Conservation (phyloP, 73 alveolate species). For the Symbiodinium natans region DNA sequence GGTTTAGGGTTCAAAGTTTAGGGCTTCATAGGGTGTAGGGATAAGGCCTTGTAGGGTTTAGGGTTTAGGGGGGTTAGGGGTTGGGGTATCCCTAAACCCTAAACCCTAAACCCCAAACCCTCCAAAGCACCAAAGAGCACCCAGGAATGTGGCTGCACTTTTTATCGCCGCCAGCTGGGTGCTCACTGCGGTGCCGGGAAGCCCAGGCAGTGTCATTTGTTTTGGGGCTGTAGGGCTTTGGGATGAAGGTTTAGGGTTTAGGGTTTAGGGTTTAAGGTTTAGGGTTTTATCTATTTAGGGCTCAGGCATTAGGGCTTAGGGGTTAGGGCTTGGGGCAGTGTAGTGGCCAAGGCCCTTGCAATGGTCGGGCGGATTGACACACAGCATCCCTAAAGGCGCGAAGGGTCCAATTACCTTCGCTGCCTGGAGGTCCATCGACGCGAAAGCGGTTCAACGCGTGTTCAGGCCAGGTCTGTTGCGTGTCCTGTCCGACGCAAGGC, state of each 20-base stretch:
- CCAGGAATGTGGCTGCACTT: conserved; percentile 60
- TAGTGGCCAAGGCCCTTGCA: background rate
- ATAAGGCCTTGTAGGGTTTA: background rate
- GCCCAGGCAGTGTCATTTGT: background rate
- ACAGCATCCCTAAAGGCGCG: too few relatives aligned
- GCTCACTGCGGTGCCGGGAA: conserved; percentile 38
- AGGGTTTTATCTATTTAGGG: background rate
- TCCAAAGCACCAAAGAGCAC: too few relatives aligned
- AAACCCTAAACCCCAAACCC: background rate
- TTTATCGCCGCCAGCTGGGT: conserved; percentile 78
- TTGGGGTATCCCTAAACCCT: too few relatives aligned
- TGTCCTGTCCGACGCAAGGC: too few relatives aligned
- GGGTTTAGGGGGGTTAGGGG: too few relatives aligned
- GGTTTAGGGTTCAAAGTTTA: too few relatives aligned
- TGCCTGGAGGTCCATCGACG: too few relatives aligned
- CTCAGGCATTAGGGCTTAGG: background rate
- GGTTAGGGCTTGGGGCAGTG: background rate
- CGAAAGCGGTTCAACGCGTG: too few relatives aligned
- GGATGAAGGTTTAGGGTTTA: background rate
- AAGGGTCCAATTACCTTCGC: too few relatives aligned
- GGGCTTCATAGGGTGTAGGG: background rate
- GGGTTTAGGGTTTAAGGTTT: background rate
- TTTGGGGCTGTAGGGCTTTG: background rate
- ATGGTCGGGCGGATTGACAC: too few relatives aligned
- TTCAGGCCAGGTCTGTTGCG: too few relatives aligned